Evolutionary conservation across 768 basidiomycete species (phyloP).

Genomic region (Tylopilus sp.): DNA sequence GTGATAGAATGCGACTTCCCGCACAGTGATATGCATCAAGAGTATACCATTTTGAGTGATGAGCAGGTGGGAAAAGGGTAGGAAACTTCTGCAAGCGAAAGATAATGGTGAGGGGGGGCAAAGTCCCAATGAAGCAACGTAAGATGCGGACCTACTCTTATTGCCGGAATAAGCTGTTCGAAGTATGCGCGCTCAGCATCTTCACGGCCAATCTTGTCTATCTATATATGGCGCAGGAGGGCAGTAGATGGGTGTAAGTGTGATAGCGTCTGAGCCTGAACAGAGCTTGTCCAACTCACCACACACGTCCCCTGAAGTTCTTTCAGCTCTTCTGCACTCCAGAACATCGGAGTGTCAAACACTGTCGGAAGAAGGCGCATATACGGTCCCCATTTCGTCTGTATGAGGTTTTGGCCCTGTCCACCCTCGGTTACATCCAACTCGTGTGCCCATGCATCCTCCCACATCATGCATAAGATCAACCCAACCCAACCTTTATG

Average conservation of each 20-base stretch:
- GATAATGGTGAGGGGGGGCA: not conserved
- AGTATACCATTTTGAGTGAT: constrained; percentile 51
- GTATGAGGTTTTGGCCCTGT: not conserved
- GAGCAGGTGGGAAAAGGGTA: constrained; percentile 63
- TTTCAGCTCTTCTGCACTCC: constrained; percentile 67
- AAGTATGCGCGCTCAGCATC: constrained; percentile 75
- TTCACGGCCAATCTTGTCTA: constrained; percentile 84
- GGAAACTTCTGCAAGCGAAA: constrained; percentile 50
- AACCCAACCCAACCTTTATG: constrained; percentile 80
- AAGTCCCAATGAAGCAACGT: not conserved
- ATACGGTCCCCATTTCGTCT: constrained; percentile 24
- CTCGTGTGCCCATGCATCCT: constrained; percentile 62
- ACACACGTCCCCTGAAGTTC: constrained; percentile 85
- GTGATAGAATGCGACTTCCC: constrained; percentile 88
- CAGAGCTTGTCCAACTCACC: constrained; percentile 48
- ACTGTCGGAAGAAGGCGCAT: constrained; percentile 50
- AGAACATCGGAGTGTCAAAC: constrained; percentile 96
- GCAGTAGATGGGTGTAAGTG: not conserved
- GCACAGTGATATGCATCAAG: constrained; percentile 79
- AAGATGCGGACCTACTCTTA: constrained; percentile 50
- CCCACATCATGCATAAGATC: constrained; percentile 97
- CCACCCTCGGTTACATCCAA: constrained; percentile 42
- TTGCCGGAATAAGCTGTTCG: constrained; percentile 63
- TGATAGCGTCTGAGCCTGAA: not conserved
- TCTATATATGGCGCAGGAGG: not conserved